Base-by-base conservation (phyloP, 1,284 basidiomycete species). In the Pseudozyma hubeiensis region DNA sequence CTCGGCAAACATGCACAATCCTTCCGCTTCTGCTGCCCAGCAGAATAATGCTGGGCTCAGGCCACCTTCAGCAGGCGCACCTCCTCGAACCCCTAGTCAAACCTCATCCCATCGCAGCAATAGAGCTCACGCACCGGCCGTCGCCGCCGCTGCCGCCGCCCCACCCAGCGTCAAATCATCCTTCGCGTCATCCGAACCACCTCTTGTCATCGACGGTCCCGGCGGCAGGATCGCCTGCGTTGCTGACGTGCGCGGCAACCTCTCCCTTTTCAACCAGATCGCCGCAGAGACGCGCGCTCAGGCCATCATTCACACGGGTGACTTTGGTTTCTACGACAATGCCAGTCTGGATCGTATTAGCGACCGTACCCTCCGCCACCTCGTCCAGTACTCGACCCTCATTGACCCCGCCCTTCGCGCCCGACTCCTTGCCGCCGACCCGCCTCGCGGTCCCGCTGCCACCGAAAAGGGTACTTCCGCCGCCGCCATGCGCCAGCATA, bases 351-450 rank as follows among this genome's bases (percentile, higher is more conserved):
- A 92, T 41, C 88, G 93, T 73, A 96, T 98, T 87, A 93, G 92
- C 81, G 94, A 97, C 88, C 90, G 93, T 49, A 86, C 96, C 44
- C 90, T 99, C 19, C 92, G 94, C 79, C 97, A 99, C 85, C 90
- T 98, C 63, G 91, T 97, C 34, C 93, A 93, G 88, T 99, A 99
- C 86, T 97, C 95, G 16, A 94, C 96, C n/a, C 90, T 98, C 68
- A 92, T 99, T 72, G 88, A 93, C 6, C 88, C 89, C 30, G 88
- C 90, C 0, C 91, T 95, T 76, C 91, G 95, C 66, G 89, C 89
- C 49, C 90, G 92, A 80, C 89, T 97, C 39, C 89, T 96, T 30
- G 86, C 89, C 88, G 92, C 78, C 86, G 89, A 57, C 76, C 85
- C 63, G 84, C 77, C 68, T 76, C 55, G 75, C 66, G 75, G 69